Evolutionary conservation across 1,284 basidiomycete species (phyloP).

Genomic region (Ganoderma boninense): DNA sequence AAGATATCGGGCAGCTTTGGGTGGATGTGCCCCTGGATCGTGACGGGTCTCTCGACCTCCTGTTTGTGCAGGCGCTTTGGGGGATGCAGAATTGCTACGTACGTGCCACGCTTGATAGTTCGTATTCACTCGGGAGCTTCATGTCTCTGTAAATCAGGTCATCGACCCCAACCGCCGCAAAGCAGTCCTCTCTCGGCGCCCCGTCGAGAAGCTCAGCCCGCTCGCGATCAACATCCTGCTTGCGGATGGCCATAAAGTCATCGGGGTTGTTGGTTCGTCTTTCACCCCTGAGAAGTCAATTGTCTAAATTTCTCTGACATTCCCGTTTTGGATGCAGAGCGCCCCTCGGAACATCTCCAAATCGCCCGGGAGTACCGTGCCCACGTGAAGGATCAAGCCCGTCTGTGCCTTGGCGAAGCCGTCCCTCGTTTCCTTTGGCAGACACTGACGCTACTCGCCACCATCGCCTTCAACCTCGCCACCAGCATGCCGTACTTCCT

Average conservation of each 20-base stretch:
- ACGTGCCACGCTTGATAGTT: background rate
- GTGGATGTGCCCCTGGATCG: slow-evolving; percentile 15
- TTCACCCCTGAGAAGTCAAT: background rate
- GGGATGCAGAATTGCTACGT: slow-evolving; percentile 33
- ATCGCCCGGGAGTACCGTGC: slow-evolving; percentile 17
- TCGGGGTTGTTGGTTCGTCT: slow-evolving; percentile 23
- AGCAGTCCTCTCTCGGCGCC: slow-evolving; percentile 6
- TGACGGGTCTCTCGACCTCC: slow-evolving; percentile 22
- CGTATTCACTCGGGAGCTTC: background rate
- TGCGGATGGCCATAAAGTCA: slow-evolving; percentile 11
- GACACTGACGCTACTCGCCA: slow-evolving; percentile 21
- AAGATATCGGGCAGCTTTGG: slow-evolving; percentile 16
- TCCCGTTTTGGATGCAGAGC: slow-evolving; percentile 5
- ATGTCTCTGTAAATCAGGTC: slow-evolving; percentile 9
- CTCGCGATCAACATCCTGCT: slow-evolving; percentile 19
- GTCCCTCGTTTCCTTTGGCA: background rate
- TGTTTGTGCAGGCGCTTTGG: slow-evolving; percentile 14
- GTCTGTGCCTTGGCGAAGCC: background rate
- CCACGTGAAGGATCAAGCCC: background rate
- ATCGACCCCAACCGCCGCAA: slow-evolving; percentile 12
- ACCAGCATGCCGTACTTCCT: background rate
- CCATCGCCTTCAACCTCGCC: background rate
- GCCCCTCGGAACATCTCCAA: slow-evolving; percentile 11
- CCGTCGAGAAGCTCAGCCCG: slow-evolving; percentile 17
- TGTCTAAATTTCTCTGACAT: background rate